Percentiles rank a stretch among this genome's conserved stretches.
Evolutionary conservation across 208 protist genomes (phyloP).

Genomic region (Leishmania arabica): DNA sequence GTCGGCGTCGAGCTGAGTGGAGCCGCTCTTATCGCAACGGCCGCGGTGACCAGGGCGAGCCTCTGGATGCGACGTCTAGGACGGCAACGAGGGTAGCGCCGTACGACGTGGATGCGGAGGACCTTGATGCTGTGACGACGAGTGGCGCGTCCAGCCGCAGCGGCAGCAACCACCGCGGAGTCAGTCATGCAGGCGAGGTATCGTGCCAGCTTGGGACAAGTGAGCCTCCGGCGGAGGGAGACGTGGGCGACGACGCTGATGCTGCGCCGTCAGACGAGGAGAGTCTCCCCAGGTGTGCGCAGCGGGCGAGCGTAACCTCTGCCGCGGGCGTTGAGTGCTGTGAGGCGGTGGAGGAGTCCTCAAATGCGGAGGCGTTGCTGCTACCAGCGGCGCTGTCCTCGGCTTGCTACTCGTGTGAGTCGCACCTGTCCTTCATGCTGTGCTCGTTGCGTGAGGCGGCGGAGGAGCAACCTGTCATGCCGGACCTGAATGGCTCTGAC

Average conservation of each 20-base stretch:
- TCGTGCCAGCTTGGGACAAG: not conserved
- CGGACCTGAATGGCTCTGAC: not conserved
- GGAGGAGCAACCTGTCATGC: not conserved
- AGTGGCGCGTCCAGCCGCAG: not conserved
- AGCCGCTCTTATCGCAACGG: not conserved
- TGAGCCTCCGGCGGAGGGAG: not conserved
- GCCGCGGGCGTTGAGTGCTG: too few species aligned
- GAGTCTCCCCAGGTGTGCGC: not conserved
- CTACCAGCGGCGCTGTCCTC: not conserved
- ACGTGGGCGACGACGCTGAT: not conserved
- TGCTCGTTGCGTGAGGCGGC: constrained; percentile 13
- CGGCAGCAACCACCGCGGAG: not conserved
- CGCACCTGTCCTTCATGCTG: constrained; percentile 17
- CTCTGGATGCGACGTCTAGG: not conserved
- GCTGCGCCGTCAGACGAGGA: not conserved
- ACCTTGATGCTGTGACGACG: not conserved
- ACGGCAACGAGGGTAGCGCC: not conserved
- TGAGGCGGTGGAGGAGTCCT: not conserved
- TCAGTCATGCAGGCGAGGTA: not conserved
- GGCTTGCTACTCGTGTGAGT: constrained; percentile 16
- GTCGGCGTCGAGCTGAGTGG: not conserved
- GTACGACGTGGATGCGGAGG: constrained; percentile 31
- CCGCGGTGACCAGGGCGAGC: not conserved
- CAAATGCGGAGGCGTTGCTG: not conserved
- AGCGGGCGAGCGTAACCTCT: not conserved